Conservation (phyloP, 257 asterid species). For the Phtheirospermum japonicum region DNA sequence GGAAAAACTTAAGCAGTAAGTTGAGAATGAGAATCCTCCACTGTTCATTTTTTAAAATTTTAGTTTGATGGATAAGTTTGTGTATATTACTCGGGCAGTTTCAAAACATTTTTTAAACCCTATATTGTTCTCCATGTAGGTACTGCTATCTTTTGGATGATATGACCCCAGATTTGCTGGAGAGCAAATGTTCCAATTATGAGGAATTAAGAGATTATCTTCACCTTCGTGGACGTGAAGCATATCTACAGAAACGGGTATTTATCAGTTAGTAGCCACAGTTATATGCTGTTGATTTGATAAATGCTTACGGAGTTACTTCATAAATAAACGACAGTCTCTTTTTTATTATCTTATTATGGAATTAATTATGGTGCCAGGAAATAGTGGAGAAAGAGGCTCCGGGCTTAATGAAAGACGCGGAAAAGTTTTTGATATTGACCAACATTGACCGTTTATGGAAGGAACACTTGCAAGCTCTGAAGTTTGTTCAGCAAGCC, state of each 20-base stretch:
- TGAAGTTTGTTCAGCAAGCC: conserved; percentile 98
- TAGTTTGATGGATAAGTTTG: conserved; percentile 16
- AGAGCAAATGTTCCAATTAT: conserved; percentile 43
- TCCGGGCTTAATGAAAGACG: conserved; percentile 95
- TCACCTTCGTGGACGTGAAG: conserved; percentile 70
- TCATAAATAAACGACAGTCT: conserved; percentile 7
- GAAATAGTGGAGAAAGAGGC: conserved; percentile 92
- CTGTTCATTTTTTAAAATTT: conserved; percentile 7
- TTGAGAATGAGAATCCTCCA: not conserved
- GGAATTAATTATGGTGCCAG: conserved; percentile 31
- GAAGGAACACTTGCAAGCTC: conserved; percentile 99
- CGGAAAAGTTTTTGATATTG: conserved; percentile 87
- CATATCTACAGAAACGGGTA: conserved; percentile 85
- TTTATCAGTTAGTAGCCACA: conserved; percentile 10
- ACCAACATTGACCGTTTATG: conserved; percentile 93
- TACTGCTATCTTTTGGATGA: conserved; percentile 67
- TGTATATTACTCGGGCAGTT: not conserved
- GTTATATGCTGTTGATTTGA: not conserved
- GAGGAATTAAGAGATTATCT: conserved; percentile 58
- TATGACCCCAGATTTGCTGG: conserved; percentile 51
- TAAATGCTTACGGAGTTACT: conserved; percentile 14
- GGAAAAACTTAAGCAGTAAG: conserved; percentile 89
- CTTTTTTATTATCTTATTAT: not conserved
- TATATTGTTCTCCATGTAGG: conserved; percentile 34
- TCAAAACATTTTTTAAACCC: not conserved